phyloP scores from a whole-genome alignment of 345 rosid species.

The Sonneratia caseolaris region DNA sequence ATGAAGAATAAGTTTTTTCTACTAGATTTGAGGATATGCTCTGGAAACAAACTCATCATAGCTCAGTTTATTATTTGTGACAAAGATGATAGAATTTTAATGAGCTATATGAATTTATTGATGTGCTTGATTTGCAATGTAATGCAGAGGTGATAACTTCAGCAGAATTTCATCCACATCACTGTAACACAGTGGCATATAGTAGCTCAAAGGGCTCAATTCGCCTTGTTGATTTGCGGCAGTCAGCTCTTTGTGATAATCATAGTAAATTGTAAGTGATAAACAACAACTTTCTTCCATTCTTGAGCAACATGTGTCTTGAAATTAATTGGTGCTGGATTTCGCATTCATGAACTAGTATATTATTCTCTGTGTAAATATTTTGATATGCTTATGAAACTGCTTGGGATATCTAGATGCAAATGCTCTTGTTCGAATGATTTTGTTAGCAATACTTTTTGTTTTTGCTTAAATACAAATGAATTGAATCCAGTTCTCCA shows the following conservation, averaged over 20 bases:
- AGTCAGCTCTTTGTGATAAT: constrained; percentile 92
- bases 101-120: not conserved
- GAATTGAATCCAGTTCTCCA: not conserved
- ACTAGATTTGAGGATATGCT: not conserved
- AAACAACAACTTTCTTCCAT: not conserved
- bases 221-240: constrained; percentile 93
- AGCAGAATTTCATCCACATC: constrained; percentile 95
- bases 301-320: not conserved
- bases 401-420: not conserved
- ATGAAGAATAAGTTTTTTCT: not conserved
- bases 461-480: not conserved
- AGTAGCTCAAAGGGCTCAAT: constrained; percentile 99
- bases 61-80: not conserved
- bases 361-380: not conserved
- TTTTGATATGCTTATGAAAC: not conserved
- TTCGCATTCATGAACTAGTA: not conserved
- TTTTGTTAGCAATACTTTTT: not conserved
- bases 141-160: constrained; percentile 96
- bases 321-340: not conserved
- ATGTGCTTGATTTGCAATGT: constrained; percentile 1
- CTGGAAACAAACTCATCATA: not conserved
- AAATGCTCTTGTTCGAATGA: not conserved
- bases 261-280: constrained; percentile 77
- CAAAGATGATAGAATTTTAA: not conserved
- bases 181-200: constrained; percentile 85